Base-by-base conservation (phyloP, 148 eudicot genomes). In the Camellia japonica region DNA sequence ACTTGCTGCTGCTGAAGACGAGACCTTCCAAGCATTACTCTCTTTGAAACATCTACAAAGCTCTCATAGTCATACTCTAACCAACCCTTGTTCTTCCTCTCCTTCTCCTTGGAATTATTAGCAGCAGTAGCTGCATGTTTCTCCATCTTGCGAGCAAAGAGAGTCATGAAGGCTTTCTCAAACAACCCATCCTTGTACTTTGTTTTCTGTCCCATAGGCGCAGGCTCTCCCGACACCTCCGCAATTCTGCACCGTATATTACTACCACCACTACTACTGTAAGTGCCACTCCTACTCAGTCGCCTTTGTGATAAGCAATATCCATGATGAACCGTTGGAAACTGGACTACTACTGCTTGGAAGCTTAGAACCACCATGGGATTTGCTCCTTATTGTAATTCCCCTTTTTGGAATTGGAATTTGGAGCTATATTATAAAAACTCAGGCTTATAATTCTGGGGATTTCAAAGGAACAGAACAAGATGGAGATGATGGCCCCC, bases 101-200 rank as follows among this genome's bases (percentile, higher is more conserved):
- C 59, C 9, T 56, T 63, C 23, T 19, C 43, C 38, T 30, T 30
- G 38, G 30, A 30, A 30, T 30, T 30, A 30, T 30, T 30, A 6
- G 46, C 52, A 7, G 70, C 30, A 0, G 46, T 70, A 5, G 84
- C 77, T 0, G 88, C 89, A 68, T 87, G 92, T 16, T 89, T 91
- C 87, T 91, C 94, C 98, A 94, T 94, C 84, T 94, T 94, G 65
- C 91, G 68, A 67, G 97, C 94, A 73, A 94, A 94, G 5, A 94
- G 86, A 52, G 85, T 87, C 94, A 94, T 94, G 84, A 94, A 92
- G 0, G 79, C 87, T 86, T 85, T 91, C 87, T 94, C 98, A 56
- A 94, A 90, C 30, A 90, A 71, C 11, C 98, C 97, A 81, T 94
- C 98, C 4, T 89, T 92, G 88, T 94, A 94, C 88, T 88, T 90